Percentiles rank a stretch among this genome's conserved stretches.
phyloP scores from a whole-genome alignment of 805 yeast species.

The Ogataea trehaloabstinens region DNA sequence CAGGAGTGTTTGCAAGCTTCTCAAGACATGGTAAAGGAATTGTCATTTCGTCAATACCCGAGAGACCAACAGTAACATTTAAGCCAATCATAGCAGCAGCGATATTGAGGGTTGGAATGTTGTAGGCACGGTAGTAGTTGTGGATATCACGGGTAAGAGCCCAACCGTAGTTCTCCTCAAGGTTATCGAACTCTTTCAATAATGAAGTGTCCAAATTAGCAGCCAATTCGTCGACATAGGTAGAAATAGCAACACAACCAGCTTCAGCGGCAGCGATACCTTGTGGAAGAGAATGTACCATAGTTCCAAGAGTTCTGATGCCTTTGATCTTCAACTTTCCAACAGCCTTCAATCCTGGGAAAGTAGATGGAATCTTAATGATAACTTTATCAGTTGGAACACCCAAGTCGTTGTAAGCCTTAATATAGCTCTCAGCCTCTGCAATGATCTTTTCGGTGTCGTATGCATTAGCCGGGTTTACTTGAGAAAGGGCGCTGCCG shows the following conservation, averaged over 20 bases:
- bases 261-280: slow-evolving; percentile 37
- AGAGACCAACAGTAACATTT: slow-evolving; percentile 26
- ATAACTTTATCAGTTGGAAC: slow-evolving; percentile 28
- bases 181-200: slow-evolving; percentile 12
- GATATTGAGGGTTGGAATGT: slow-evolving; percentile 25
- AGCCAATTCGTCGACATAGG: slow-evolving; percentile 33
- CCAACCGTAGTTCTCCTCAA: slow-evolving; percentile 31
- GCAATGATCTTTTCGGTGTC: slow-evolving; percentile 24
- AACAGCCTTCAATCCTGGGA: slow-evolving; percentile 29
- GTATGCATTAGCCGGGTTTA: slow-evolving; percentile 22
- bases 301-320: slow-evolving; percentile 32
- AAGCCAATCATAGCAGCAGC: slow-evolving; percentile 35
- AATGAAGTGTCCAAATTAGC: slow-evolving; percentile 28
- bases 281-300: slow-evolving; percentile 35
- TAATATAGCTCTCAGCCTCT: slow-evolving; percentile 26
- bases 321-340: slow-evolving; percentile 19
- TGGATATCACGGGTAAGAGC: slow-evolving; percentile 28
- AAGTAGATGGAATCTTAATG: slow-evolving; percentile 35
- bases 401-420: slow-evolving; percentile 31
- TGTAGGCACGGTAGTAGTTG: slow-evolving; percentile 31
- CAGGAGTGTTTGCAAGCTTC: slow-evolving; percentile 22
- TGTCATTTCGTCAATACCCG: slow-evolving; percentile 36
- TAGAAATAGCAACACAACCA: slow-evolving; percentile 31
- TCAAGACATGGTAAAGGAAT: slow-evolving; percentile 28
- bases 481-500: slow-evolving; percentile 27